Evolutionary conservation across 2,329 filamentous ascomycete genomes (phyloP).

Genomic region (Trichoderma pleuroti): DNA sequence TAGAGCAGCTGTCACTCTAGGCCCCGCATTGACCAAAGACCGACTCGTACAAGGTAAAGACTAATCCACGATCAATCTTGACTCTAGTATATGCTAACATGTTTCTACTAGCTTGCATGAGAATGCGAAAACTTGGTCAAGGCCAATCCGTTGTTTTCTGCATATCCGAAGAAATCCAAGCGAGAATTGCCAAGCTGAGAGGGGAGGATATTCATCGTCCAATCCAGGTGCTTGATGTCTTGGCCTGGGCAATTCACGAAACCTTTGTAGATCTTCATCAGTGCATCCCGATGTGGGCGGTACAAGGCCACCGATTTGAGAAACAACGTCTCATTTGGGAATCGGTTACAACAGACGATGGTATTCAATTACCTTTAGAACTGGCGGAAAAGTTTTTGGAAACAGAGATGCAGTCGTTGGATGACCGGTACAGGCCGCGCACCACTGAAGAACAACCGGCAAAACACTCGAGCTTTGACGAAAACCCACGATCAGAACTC

Average conservation of each 20-base stretch:
- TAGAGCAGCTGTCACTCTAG: conserved; percentile 64
- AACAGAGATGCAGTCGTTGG: conserved; percentile 49
- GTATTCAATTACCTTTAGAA: background rate
- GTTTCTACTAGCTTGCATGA: conserved; percentile 55
- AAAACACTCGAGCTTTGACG: background rate
- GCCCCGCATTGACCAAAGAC: conserved; percentile 63
- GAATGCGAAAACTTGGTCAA: conserved; percentile 65
- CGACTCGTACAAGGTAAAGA: conserved; percentile 60
- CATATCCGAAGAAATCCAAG: conserved; percentile 56
- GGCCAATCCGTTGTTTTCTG: conserved; percentile 64
- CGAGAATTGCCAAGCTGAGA: conserved; percentile 53
- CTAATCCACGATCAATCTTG: conserved; percentile 53
- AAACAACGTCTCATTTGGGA: conserved; percentile 39
- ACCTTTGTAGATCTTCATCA: conserved; percentile 49
- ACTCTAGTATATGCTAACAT: conserved; percentile 62
- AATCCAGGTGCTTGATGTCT: conserved; percentile 53
- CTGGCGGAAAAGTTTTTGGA: conserved; percentile 50
- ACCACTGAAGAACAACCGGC: background rate
- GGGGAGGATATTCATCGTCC: conserved; percentile 27
- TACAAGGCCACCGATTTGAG: conserved; percentile 54
- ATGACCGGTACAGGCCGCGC: conserved; percentile 48
- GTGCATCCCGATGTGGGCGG: conserved; percentile 56
- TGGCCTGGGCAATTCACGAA: conserved; percentile 58
- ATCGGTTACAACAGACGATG: background rate
- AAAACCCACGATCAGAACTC: background rate